phyloP scores from a whole-genome alignment of 2,329 filamentous ascomycete species.

The Rhynchosporium secalis region DNA sequence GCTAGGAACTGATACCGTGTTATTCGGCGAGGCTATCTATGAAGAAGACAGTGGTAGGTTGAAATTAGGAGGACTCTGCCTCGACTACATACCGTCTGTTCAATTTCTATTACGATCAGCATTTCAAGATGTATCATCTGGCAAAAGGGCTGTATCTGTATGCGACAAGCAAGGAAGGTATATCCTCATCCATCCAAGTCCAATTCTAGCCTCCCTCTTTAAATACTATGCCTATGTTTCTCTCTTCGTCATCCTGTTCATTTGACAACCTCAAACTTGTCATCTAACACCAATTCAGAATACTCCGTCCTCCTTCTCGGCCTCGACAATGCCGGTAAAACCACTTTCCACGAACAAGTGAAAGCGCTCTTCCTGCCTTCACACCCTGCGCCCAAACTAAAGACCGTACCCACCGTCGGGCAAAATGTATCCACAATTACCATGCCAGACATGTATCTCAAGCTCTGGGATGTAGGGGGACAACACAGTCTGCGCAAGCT shows the following conservation, averaged over 20 bases:
- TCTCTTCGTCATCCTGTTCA: not conserved
- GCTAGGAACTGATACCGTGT: not conserved
- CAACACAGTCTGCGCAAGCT: conserved; percentile 85
- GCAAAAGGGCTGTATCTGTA: conserved; percentile 93
- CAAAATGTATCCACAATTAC: conserved; percentile 94
- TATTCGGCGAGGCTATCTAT: conserved; percentile 15
- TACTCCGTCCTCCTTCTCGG: conserved; percentile 97
- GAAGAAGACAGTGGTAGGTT: conserved; percentile 13
- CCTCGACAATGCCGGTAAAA: conserved; percentile 97
- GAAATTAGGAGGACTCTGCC: conserved; percentile 13
- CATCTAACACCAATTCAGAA: conserved; percentile 53
- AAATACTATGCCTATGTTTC: not conserved
- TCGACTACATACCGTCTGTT: not conserved
- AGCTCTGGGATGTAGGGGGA: conserved; percentile 97
- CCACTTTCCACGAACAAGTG: conserved; percentile 94
- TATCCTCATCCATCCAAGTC: conserved; percentile 28
- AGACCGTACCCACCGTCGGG: conserved; percentile 94
- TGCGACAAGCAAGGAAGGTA: conserved; percentile 95
- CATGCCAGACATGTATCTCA: conserved; percentile 92
- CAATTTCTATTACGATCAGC: not conserved
- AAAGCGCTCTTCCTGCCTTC: conserved; percentile 78
- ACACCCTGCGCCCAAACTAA: conserved; percentile 64
- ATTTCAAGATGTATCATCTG: conserved; percentile 80
- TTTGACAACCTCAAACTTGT: conserved; percentile 9
- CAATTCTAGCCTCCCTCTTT: not conserved